Evolutionary conservation across 1,139 yeast genomes (phyloP).

Genomic region (Blastobotrys capitulatus): DNA sequence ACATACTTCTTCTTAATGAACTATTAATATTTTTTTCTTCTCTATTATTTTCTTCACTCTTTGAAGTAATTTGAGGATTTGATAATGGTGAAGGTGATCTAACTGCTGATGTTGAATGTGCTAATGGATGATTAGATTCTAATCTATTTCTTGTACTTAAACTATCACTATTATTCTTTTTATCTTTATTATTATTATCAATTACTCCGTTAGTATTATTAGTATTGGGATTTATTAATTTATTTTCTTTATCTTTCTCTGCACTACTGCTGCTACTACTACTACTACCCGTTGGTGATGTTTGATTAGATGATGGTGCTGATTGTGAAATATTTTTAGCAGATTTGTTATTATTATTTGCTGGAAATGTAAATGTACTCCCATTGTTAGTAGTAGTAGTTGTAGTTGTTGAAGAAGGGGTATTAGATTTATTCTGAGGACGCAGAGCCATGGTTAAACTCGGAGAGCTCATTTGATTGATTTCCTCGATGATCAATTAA

Average conservation of each 20-base stretch:
- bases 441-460: slow-evolving; percentile 12
- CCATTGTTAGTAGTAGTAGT: not conserved
- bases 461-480: slow-evolving; percentile 8
- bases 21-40: slow-evolving; percentile 1
- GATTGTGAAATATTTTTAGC: slow-evolving; percentile 2
- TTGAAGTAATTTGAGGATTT: not conserved
- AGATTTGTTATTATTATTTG: slow-evolving; percentile 1
- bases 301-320: not conserved
- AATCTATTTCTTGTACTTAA: not conserved
- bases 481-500: not conserved
- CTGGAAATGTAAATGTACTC: slow-evolving; percentile 9
- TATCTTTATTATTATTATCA: not conserved
- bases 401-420: not conserved
- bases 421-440: slow-evolving; percentile 1
- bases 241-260: not conserved
- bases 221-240: too few relatives aligned
- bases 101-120: not conserved
- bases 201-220: not conserved
- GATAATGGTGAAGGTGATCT: slow-evolving; percentile 1
- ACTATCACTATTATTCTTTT: not conserved
- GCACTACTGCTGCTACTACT: not conserved
- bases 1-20: slow-evolving; percentile 8
- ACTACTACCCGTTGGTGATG: slow-evolving; percentile 3
- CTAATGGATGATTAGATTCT: slow-evolving; percentile 1
- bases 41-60: not conserved